Base-by-base conservation (phyloP, 2,329 filamentous ascomycete genomes). In the Dryadomyces quercus-mongolicae region DNA sequence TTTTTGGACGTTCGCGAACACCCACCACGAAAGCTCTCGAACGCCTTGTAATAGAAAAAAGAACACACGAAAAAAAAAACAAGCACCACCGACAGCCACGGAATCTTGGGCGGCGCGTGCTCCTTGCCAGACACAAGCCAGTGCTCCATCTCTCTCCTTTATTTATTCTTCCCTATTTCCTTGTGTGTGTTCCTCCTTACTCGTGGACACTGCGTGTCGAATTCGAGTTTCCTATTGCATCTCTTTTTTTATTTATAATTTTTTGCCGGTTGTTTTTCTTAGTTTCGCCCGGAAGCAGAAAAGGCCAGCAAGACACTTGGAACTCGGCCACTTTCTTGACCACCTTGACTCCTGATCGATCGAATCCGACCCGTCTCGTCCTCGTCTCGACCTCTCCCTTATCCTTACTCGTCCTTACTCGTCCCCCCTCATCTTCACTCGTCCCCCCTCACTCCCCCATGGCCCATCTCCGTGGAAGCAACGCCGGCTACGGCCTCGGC, bases 401-500 rank as follows among this genome's bases (percentile, higher is more conserved):
- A 16, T 12, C 40, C 40, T 12, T 43, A 8, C 40, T 43, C 40
- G 7, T 6, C 5, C 15, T 5, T 43, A 8, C 38, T 36, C 47
- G 43, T 34, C 31, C 18, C 5, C 15, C 42, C 40, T 45, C 48
- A 40, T 43, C 49, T 42, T 49, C 51, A 16, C 51, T 53, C 48
- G 6, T 5, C 16, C 16, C 49, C 4, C 22, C 21, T 15, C n/a
- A 8, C 40, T 36, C 49, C 21, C n/a, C 58, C 59, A 74, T 74
- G 71, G 69, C 71, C 59, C 70, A 73, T 60, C 67, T 73, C 61
- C 74, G 84, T 72, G 82, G 82, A 68, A 85, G 87, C 64, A 86
- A 86, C 68, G 85, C 88, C 65, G 86, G 86, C 70, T 94, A 94
- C 73, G 88, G 91, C 72, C 80, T 93, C 68, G 85, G 85, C 65